Evolutionary conservation across 2,329 filamentous ascomycete genomes (phyloP), one percentile per base, ranked within the genome.

Genomic region (Metarhizium sp.): DNA sequence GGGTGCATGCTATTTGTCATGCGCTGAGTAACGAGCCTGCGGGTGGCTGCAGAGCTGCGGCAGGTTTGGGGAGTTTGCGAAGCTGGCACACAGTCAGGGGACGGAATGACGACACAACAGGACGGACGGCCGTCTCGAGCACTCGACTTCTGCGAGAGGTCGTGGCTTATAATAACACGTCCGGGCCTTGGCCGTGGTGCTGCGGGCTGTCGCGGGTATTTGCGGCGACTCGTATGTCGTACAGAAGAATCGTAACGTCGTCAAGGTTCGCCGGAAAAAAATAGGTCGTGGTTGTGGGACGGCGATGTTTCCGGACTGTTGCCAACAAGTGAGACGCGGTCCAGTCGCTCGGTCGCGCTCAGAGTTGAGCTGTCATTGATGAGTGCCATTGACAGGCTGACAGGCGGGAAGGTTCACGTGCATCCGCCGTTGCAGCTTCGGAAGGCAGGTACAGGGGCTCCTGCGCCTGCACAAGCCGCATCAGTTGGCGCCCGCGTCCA

Each of bases 1-100:
- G 48, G 32, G 32, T 49, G 34, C 61, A 63, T 62, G 53, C 58
- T 61, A 55, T 36, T 56, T 29, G 43, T 13, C 34, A 20, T 47
- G 51, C 34, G 52, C 16, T 45, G 42, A 18, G n/a, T 40, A 48
- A 29, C 25, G 25, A 6, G 6, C 11, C 14, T n/a, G 45, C 45
- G 25, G 20, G 25, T 30, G 10, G 45, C 14, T 18, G 45, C 20
- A 30, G 45, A 48, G 50, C 18, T 16, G 32, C 32, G 6, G 32
- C 32, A 11, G 32, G 7, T 7, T 34, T 11, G 32, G 54, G 50
- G 40, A 13, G 34, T 7, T 45, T 25, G 32, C 34, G 51, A 46
- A 29, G 53, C 29, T 43, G 53, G 16, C 49, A 29, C 48, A 29
- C 4, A 40, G 43, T 25, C 10, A 32, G 34, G 38, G 14, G 50